Conservation (phyloP, 495 filamentous ascomycete species). For the Evernia prunastri region DNA sequence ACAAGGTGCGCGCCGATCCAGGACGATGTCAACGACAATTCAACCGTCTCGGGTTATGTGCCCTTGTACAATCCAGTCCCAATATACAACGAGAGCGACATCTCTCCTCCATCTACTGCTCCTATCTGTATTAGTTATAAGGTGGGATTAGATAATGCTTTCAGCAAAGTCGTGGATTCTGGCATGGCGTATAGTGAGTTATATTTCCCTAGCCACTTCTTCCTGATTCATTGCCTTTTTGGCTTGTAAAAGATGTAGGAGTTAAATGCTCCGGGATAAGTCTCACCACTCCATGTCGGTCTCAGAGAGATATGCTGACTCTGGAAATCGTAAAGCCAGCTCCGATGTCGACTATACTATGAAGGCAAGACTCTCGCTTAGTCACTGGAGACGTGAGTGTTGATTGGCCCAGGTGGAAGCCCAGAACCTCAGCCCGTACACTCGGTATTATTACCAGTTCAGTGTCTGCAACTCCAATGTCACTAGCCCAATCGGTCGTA, state of each 20-base stretch:
- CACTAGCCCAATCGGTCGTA: constrained; percentile 45
- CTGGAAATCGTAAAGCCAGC: too few species aligned
- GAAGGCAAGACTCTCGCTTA: constrained; percentile 39
- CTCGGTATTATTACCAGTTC: constrained; percentile 55
- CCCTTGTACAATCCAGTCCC: constrained; percentile 44
- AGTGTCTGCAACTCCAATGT: constrained; percentile 46
- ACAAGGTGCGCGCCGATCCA: constrained; percentile 51
- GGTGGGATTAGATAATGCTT: constrained; percentile 36
- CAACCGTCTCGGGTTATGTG: constrained; percentile 51
- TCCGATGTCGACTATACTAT: constrained; percentile 67
- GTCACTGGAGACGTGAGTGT: not conserved
- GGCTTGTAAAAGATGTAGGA: too few species aligned
- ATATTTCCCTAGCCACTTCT: too few species aligned
- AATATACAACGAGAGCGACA: constrained; percentile 44
- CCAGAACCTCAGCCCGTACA: constrained; percentile 48
- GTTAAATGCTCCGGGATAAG: too few species aligned
- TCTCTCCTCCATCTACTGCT: constrained; percentile 43
- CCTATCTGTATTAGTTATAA: constrained; percentile 57
- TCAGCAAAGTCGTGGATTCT: constrained; percentile 37
- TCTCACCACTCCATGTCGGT: too few species aligned
- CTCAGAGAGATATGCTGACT: too few species aligned
- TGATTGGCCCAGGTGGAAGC: constrained; percentile 49
- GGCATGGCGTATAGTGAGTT: constrained; percentile 57
- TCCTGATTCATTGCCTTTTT: too few species aligned
- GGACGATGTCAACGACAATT: constrained; percentile 51